Conservation (phyloP, 257 asterid species). For the Thymus mandschuricus region DNA sequence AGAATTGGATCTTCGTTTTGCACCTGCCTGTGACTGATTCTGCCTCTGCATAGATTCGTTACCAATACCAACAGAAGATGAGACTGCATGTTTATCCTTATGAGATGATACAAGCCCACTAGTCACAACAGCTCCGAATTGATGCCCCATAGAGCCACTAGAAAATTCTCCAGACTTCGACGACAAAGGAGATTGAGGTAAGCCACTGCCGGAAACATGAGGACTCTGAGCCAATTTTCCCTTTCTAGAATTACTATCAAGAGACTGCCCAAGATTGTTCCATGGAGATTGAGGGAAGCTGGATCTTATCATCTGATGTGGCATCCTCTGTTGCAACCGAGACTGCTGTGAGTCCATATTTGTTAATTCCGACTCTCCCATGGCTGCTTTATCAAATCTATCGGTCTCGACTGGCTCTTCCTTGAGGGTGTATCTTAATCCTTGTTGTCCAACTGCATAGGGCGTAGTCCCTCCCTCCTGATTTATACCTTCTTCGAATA, state of each 20-base stretch:
- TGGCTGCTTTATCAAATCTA: conserved; percentile 64
- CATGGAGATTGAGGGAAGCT: conserved; percentile 73
- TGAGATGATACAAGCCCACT: conserved; percentile 68
- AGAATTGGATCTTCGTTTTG: conserved; percentile 81
- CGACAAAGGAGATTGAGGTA: conserved; percentile 97
- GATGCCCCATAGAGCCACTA: conserved; percentile 89
- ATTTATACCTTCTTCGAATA: conserved; percentile 68
- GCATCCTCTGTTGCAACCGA: conserved; percentile 73
- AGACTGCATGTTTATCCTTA: conserved; percentile 78
- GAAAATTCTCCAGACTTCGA: conserved; percentile 96
- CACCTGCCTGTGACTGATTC: conserved; percentile 72
- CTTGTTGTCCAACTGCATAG: conserved; percentile 73
- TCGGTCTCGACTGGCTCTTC: conserved; percentile 88
- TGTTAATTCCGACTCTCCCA: conserved; percentile 56
- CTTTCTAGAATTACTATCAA: conserved; percentile 69
- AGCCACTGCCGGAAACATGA: conserved; percentile 85
- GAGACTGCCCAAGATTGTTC: conserved; percentile 74
- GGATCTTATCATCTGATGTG: conserved; percentile 66
- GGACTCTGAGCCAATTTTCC: conserved; percentile 92
- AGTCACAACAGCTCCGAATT: conserved; percentile 72
- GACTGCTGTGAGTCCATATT: conserved; percentile 67
- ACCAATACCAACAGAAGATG: conserved; percentile 63
- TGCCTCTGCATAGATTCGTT: conserved; percentile 84
- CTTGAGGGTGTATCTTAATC: conserved; percentile 75
- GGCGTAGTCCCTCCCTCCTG: conserved; percentile 69